These are phyloP conservation scores for Kentomonas sorsogonicus DNA, from an alignment of 208 protist genomes.

Conservation along the genomic window DNA sequence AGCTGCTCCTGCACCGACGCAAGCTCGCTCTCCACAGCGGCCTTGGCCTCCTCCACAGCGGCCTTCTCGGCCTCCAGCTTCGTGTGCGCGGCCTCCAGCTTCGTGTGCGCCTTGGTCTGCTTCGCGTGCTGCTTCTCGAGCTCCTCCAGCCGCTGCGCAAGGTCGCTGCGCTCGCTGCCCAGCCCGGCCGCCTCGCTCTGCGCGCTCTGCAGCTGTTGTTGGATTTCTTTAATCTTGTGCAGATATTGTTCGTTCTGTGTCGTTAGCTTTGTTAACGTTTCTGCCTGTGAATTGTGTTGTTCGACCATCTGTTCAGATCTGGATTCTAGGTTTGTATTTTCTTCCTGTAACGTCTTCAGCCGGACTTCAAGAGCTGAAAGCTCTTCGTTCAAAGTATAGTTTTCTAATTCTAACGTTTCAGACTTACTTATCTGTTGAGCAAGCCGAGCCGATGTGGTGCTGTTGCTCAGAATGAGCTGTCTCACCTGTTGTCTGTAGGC, in stretches of 20 bases:
- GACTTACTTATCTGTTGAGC: too few species aligned
- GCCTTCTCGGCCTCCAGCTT: background rate
- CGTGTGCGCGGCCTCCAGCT: background rate
- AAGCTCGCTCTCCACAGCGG: too few species aligned
- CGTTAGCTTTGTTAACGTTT: background rate
- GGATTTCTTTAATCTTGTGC: background rate
- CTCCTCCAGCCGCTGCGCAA: background rate
- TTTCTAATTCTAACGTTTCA: too few species aligned
- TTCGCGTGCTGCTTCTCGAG: slow-evolving; percentile 3
- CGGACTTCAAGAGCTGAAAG: too few species aligned
- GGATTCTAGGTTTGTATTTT: too few species aligned
- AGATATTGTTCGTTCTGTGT: background rate
- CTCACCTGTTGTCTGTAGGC: too few species aligned
- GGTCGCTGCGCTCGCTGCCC: background rate
- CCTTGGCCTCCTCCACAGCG: background rate
- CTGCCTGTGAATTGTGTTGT: background rate
- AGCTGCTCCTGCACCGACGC: background rate
- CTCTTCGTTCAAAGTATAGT: too few species aligned
- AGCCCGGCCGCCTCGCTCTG: background rate
- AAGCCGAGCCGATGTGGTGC: too few species aligned
- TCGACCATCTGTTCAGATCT: too few species aligned
- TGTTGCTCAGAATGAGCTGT: too few species aligned
- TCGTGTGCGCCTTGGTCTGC: slow-evolving; percentile 1
- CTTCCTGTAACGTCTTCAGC: too few species aligned
- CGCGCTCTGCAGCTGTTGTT: background rate